These are phyloP conservation scores for Persicaria maculosa DNA, from an alignment of 148 eudicot species.

Conservation along the genomic window DNA sequence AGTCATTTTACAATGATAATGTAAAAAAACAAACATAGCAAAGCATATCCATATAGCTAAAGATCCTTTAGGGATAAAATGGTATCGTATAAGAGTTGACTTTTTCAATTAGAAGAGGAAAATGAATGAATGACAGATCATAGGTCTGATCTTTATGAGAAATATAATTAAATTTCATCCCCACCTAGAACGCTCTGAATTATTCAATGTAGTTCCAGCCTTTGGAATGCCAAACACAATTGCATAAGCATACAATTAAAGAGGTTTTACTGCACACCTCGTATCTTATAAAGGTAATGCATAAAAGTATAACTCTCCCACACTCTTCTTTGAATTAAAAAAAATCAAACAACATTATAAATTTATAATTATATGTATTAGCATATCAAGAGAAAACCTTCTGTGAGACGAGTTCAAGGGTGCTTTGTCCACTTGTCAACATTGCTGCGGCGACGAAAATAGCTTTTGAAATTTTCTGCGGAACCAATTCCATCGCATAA, in stretches of 20 bases:
- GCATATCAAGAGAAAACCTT: constrained; percentile 37
- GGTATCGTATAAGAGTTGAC: neutral
- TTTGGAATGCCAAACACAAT: too few species aligned
- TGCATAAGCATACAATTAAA: neutral
- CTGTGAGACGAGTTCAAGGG: constrained; percentile 71
- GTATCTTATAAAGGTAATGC: neutral
- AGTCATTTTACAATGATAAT: neutral
- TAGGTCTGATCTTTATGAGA: too few species aligned
- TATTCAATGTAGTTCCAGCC: too few species aligned
- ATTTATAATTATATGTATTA: neutral
- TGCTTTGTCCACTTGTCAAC: constrained; percentile 68
- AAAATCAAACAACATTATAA: neutral
- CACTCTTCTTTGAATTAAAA: neutral
- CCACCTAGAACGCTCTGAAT: too few species aligned
- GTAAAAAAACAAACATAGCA: neutral
- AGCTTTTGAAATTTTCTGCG: constrained; percentile 64
- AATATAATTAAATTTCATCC: too few species aligned
- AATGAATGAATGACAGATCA: neutral
- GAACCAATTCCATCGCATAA: constrained; percentile 79
- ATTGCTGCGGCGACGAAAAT: constrained; percentile 77
- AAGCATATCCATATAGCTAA: neutral
- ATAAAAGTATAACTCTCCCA: neutral
- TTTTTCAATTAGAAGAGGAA: neutral
- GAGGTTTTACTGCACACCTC: neutral
- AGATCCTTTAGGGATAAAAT: neutral